phyloP scores from a whole-genome alignment of 1,284 basidiomycete species.

The Microbotryum saponariae region DNA sequence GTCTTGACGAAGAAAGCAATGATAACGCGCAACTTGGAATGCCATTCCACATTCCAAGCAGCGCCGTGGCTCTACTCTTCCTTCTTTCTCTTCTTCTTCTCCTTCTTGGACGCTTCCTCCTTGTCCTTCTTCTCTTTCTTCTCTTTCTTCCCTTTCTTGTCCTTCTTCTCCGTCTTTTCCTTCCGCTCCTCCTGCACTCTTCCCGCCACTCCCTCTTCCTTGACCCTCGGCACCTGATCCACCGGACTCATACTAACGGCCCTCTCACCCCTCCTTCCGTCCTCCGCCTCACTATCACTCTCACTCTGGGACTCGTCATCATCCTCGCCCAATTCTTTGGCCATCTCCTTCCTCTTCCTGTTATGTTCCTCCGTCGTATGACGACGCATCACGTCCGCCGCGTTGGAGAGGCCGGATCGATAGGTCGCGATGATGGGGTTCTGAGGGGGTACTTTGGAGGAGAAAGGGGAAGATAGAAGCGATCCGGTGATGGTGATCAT shows the following conservation, averaged over 20 bases:
- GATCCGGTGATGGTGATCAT: constrained; percentile 92
- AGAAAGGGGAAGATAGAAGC: constrained; percentile 75
- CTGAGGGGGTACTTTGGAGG: constrained; percentile 43
- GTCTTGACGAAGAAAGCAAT: not conserved
- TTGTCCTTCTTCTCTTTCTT: not conserved
- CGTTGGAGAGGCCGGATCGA: too few species aligned
- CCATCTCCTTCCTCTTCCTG: too few species aligned
- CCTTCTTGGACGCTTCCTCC: not conserved
- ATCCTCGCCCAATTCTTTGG: not conserved
- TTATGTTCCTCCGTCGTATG: too few species aligned
- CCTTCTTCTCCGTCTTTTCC: not conserved
- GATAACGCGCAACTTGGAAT: not conserved
- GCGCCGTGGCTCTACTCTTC: not conserved
- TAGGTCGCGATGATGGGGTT: too few species aligned
- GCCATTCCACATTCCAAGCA: not conserved
- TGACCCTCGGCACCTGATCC: not conserved
- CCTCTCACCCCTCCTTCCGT: not conserved
- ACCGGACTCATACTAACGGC: too few species aligned
- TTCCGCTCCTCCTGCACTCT: not conserved
- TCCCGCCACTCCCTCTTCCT: not conserved
- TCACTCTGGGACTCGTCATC: constrained; percentile 1
- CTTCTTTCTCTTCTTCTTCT: constrained; percentile 8
- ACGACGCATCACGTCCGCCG: too few species aligned
- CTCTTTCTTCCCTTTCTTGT: constrained; percentile 1
- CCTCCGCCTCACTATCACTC: not conserved